phyloP scores from a whole-genome alignment of 768 basidiomycete genomes.

The Arthromyces matolae region DNA sequence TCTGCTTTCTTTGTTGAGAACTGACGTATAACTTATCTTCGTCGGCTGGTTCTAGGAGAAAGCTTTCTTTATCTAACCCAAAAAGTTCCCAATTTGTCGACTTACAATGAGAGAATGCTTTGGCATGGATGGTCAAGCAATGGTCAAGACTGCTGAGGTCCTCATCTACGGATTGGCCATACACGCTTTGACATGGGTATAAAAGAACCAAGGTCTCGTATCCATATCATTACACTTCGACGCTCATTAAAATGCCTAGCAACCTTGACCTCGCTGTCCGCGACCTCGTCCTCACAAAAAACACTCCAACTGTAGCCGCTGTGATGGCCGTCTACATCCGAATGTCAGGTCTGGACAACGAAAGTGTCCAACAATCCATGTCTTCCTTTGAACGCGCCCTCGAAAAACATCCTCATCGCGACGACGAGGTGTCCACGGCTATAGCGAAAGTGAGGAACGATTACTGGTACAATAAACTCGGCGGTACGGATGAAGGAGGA shows the following conservation, averaged over 20 bases:
- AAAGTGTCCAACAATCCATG: conserved; percentile 7
- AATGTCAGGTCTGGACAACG: conserved; percentile 13
- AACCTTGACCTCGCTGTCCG: conserved; percentile 17
- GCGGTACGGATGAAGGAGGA: conserved; percentile 12
- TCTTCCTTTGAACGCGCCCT: conserved; percentile 17
- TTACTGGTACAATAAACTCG: conserved; percentile 19
- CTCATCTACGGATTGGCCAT: too few species aligned
- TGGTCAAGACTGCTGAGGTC: conserved; percentile 11
- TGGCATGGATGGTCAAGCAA: conserved; percentile 1
- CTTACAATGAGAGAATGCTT: background rate
- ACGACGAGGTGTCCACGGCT: conserved; percentile 8
- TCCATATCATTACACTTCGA: too few species aligned
- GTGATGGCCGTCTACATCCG: conserved; percentile 15
- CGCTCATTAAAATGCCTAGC: conserved; percentile 13
- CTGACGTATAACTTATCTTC: too few species aligned
- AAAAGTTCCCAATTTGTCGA: too few species aligned
- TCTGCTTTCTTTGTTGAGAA: too few species aligned
- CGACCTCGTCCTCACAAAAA: conserved; percentile 6
- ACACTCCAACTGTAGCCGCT: conserved; percentile 13
- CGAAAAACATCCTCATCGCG: conserved; percentile 16
- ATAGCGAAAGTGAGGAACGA: conserved; percentile 16
- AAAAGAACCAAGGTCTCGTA: too few species aligned
- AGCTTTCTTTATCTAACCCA: too few species aligned
- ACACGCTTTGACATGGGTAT: conserved; percentile 1
- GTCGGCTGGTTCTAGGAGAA: background rate